Evolutionary conservation across 1,284 basidiomycete species (phyloP).

Genomic region (Malassezia obtusa): DNA sequence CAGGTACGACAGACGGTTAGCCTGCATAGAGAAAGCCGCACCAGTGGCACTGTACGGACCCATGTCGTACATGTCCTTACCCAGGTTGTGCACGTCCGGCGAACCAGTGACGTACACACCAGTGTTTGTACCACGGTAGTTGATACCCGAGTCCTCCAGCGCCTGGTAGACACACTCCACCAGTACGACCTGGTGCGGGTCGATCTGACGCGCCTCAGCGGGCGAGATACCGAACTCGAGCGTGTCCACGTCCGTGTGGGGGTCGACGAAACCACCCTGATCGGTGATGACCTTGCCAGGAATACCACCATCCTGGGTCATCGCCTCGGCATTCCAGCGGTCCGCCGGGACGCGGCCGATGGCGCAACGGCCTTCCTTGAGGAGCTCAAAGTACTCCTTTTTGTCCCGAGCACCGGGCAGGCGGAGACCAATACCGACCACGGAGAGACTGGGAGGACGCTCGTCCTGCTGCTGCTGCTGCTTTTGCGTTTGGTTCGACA

Average conservation of each 20-base stretch:
- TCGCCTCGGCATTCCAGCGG: conserved; percentile 26
- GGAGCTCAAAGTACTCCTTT: conserved; percentile 17
- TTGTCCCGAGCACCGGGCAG: conserved; percentile 17
- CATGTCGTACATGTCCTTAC: conserved; percentile 19
- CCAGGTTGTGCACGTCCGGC: conserved; percentile 17
- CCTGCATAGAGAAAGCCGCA: conserved; percentile 16
- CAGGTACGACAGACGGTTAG: conserved; percentile 20
- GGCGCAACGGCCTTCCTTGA: conserved; percentile 15
- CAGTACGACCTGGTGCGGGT: conserved; percentile 14
- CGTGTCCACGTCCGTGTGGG: conserved; percentile 15
- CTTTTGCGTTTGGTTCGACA: background rate
- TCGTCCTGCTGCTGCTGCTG: background rate
- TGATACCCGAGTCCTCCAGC: conserved; percentile 18
- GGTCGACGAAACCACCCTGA: conserved; percentile 18
- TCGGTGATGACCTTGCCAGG: conserved; percentile 18
- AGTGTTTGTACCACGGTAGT: conserved; percentile 17
- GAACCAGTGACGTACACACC: conserved; percentile 22
- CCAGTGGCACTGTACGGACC: conserved; percentile 21
- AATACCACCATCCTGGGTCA: conserved; percentile 19
- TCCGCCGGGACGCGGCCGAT: conserved; percentile 12
- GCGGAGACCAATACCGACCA: conserved; percentile 18
- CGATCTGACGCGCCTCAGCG: conserved; percentile 13
- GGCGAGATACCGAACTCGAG: conserved; percentile 21
- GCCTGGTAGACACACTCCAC: conserved; percentile 16
- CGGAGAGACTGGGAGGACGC: conserved; percentile 6